phyloP scores from a whole-genome alignment of 257 asterid genomes.

The Solanum bulbocastanum region DNA sequence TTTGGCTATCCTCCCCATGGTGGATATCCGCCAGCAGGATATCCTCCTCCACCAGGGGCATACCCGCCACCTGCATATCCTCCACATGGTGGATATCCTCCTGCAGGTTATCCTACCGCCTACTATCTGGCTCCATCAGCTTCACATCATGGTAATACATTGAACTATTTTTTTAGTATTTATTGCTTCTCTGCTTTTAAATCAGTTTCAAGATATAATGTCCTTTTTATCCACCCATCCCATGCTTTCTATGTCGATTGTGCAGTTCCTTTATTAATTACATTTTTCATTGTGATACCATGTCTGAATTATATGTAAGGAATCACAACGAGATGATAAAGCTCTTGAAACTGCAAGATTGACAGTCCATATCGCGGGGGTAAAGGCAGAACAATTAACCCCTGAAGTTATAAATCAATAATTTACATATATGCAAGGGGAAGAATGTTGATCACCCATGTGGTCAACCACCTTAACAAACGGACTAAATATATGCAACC shows the following conservation, averaged over 20 bases:
- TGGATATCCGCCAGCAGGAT: slow-evolving; percentile 23
- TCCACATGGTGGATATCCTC: slow-evolving; percentile 44
- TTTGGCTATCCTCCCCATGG: slow-evolving; percentile 29
- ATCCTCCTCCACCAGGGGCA: slow-evolving; percentile 32
- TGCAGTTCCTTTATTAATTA: neutral
- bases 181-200: neutral
- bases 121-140: slow-evolving; percentile 41
- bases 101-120: slow-evolving; percentile 37
- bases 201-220: neutral
- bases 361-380: neutral
- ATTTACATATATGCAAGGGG: neutral
- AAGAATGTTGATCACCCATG: neutral
- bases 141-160: slow-evolving; percentile 34
- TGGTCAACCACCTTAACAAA: neutral
- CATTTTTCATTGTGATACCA: neutral
- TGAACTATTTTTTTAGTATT: neutral
- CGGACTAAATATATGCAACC: neutral
- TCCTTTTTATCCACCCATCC: neutral
- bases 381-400: neutral
- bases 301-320: neutral
- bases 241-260: neutral
- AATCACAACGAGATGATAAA: neutral
- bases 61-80: slow-evolving; percentile 37
- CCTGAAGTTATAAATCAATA: neutral
- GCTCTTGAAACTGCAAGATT: neutral